A percentile compares a stretch with the other conserved stretches of the same genome.
Conservation (phyloP, 176 grass and related monocot species). For the Aegilops tauschii region DNA sequence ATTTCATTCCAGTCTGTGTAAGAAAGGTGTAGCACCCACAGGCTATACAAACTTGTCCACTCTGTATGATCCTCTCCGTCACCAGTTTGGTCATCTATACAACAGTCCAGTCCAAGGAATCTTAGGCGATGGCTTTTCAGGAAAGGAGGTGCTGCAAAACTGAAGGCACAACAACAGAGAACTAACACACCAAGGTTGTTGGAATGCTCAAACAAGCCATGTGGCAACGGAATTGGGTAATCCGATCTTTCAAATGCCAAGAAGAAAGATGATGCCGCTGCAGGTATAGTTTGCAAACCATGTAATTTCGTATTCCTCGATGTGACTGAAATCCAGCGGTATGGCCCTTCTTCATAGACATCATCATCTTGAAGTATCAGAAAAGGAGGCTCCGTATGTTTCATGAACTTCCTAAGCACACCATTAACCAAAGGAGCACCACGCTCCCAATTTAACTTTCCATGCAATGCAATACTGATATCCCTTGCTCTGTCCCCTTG, state of each 20-base stretch:
- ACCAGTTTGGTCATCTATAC: background rate
- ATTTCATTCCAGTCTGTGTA: background rate
- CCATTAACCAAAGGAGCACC: fast-evolving
- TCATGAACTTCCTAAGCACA: background rate
- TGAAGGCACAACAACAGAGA: background rate
- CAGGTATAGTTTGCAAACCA: too few relatives aligned
- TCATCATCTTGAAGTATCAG: background rate
- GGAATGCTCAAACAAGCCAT: background rate
- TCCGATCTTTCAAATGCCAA: background rate
- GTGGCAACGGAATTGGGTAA: background rate
- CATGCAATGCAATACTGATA: background rate
- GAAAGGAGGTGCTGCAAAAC: conserved; percentile 23
- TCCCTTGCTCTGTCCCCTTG: background rate
- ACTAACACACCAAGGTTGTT: background rate
- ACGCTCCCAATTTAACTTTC: background rate
- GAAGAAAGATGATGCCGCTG: background rate
- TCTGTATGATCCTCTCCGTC: background rate
- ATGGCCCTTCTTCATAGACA: background rate
- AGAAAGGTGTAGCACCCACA: background rate
- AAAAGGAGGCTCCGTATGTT: background rate
- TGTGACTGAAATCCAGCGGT: background rate
- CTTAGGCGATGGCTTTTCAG: background rate
- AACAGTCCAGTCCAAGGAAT: conserved; percentile 5
- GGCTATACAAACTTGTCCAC: background rate
- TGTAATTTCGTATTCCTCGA: background rate